Conservation (phyloP, 208 protist genomes). For the Strigomonas oncopelti region DNA sequence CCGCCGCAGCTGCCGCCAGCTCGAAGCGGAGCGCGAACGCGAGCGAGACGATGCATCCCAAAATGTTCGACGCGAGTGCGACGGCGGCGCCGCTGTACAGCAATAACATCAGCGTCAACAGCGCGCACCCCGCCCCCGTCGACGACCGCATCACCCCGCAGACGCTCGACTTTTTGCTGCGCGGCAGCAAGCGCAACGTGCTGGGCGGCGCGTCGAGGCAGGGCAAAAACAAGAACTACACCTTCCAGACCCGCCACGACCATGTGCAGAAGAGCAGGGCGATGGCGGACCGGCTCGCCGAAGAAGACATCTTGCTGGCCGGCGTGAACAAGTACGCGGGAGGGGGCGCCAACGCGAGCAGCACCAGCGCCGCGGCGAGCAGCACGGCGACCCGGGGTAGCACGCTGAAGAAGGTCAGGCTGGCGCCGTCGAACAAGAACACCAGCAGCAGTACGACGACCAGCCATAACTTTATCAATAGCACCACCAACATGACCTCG, state of each 20-base stretch:
- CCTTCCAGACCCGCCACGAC: constrained; percentile 7
- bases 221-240: constrained; percentile 12
- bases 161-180: constrained; percentile 45
- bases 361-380: not conserved
- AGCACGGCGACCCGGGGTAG: too few species aligned
- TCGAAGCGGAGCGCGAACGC: not conserved
- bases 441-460: not conserved
- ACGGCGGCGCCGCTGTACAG: not conserved
- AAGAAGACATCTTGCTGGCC: not conserved
- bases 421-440: not conserved
- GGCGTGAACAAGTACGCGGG: not conserved
- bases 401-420: not conserved
- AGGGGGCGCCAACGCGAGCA: too few species aligned
- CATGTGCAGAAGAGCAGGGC: not conserved
- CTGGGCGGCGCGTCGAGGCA: not conserved
- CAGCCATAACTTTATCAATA: not conserved
- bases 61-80: not conserved
- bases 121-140: not conserved
- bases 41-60: not conserved
- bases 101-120: not conserved
- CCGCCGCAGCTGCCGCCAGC: not conserved
- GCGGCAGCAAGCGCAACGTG: constrained; percentile 23
- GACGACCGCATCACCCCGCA: constrained; percentile 65
- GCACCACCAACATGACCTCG: not conserved
- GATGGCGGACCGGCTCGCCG: not conserved